Conservation (phyloP, 768 basidiomycete genomes). For the Vishniacozyma victoriae region DNA sequence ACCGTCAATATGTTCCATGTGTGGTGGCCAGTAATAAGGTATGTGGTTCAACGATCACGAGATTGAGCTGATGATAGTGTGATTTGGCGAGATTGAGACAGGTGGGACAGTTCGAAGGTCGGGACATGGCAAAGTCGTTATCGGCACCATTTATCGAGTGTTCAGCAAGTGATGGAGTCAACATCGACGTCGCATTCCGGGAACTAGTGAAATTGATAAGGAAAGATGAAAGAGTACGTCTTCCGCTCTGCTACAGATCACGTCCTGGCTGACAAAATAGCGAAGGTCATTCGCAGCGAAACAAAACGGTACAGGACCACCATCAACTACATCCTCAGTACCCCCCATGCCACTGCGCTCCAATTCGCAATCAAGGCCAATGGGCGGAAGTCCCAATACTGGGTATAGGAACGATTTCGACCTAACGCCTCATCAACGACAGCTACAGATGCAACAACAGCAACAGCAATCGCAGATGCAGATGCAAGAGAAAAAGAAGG, state of each 20-base stretch:
- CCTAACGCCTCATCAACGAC: no score
- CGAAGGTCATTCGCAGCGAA: neutral
- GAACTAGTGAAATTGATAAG: conserved; percentile 49
- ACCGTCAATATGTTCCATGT: conserved; percentile 50
- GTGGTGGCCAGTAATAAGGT: conserved; percentile 53
- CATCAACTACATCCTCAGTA: no score
- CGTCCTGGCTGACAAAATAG: no score
- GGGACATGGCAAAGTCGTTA: conserved; percentile 43
- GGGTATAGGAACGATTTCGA: no score
- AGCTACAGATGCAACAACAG: no score
- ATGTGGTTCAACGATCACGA: conserved; percentile 17
- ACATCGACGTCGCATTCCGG: conserved; percentile 51
- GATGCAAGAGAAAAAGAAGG: no score
- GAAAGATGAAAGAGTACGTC: conserved; percentile 49
- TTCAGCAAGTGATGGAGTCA: conserved; percentile 51
- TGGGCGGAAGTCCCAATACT: no score
- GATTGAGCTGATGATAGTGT: conserved; percentile 15
- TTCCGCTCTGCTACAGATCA: no score
- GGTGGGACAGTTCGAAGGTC: conserved; percentile 39
- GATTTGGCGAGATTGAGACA: conserved; percentile 25
- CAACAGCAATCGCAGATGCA: no score
- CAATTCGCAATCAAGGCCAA: no score
- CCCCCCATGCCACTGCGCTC: no score
- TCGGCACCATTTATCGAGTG: conserved; percentile 50
- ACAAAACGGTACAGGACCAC: neutral